Base-by-base conservation (phyloP, 768 basidiomycete genomes). In the Lanmaoa rubissima region DNA sequence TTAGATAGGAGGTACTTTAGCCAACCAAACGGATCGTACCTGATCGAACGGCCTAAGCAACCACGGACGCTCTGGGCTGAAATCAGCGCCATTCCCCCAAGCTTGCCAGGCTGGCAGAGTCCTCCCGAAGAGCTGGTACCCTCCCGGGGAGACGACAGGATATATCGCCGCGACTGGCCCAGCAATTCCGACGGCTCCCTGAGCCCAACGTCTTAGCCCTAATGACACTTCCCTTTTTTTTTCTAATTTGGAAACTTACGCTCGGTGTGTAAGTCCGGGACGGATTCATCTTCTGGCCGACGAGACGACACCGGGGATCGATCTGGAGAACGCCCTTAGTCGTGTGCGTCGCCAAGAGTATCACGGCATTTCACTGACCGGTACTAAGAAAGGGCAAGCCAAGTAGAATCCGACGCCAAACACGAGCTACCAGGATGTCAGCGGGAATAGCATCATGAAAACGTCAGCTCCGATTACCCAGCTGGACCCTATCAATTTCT, bases 281-380 rank as follows among this genome's bases (percentile, higher is more conserved):
- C 0, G 87, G 87, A 53, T 89, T 89, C 83, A 88, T 87, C 68
- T 89, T 90, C 57, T 88, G 87, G 0, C 82, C 85, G 6, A 84
- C 76, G 0, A 89, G 67, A 38, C 85, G 74, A 55, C 79, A 81
- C 32, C 82, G 73, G 9, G 82, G 82, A 62, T 85, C 83, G 17
- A 86, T 76, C 82, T 84, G 55, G 14, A 21, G 13, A 28, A 12
- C 11, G 2, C 10, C 7, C 4, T 45, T 8, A 43, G 48, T 46
- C 35, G 4, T 5, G 7, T 10, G 49, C 31, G 2, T 31, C 9
- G 7, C 17, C 17, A 14, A 21, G 13, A 24, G 12, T 13, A 14
- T 8, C 24, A 13, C 1, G 9, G 21, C 45, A 58, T 78, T 31
- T 59, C 51, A 82, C 84, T 21, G 16, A 67, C 61, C 3, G 84